These are phyloP conservation scores for Chaetoscypha palmicola DNA, from an alignment of 2,329 filamentous ascomycete genomes.

Conservation along the genomic window DNA sequence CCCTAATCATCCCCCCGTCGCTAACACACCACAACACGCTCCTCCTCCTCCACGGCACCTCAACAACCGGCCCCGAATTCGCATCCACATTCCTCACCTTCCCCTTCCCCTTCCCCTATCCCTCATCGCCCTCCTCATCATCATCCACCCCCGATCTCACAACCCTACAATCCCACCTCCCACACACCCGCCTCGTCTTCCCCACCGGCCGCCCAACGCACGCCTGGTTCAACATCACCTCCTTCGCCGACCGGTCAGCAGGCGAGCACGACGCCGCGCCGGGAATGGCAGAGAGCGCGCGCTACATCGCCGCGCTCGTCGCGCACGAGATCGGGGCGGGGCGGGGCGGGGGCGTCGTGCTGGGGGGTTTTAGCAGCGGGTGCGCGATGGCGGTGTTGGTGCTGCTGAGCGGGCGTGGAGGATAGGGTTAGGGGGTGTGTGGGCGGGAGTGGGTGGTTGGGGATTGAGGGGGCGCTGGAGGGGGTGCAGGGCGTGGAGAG, in stretches of 20 bases:
- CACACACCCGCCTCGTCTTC: slow-evolving; percentile 20
- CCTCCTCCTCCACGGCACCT: slow-evolving; percentile 38
- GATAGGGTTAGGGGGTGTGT: slow-evolving; percentile 11
- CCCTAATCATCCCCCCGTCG: slow-evolving; percentile 18
- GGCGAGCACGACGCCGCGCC: slow-evolving; percentile 10
- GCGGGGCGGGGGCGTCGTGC: slow-evolving; percentile 3
- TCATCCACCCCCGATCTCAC: slow-evolving; percentile 24
- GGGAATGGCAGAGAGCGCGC: slow-evolving; percentile 12
- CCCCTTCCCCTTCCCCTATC: slow-evolving; percentile 12
- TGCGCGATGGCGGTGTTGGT: slow-evolving; percentile 18
- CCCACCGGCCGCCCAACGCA: slow-evolving; percentile 18
- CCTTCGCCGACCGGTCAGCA: slow-evolving; percentile 21
- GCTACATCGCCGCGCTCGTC: slow-evolving; percentile 14
- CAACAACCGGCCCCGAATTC: slow-evolving; percentile 32
- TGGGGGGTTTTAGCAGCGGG: slow-evolving; percentile 24
- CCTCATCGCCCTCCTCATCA: slow-evolving; percentile 30
- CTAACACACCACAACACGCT: slow-evolving; percentile 29
- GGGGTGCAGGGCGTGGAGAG: not conserved
- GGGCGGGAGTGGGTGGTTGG: slow-evolving; percentile 25
- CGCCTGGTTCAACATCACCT: slow-evolving; percentile 27
- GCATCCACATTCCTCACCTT: slow-evolving; percentile 30
- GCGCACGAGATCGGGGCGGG: slow-evolving; percentile 4
- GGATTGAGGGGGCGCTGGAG: not conserved
- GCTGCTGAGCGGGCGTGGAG: slow-evolving; percentile 13
- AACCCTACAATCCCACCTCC: slow-evolving; percentile 8